These are phyloP conservation scores for Pholiota molesta DNA, from an alignment of 768 basidiomycete genomes.

Conservation along the genomic window DNA sequence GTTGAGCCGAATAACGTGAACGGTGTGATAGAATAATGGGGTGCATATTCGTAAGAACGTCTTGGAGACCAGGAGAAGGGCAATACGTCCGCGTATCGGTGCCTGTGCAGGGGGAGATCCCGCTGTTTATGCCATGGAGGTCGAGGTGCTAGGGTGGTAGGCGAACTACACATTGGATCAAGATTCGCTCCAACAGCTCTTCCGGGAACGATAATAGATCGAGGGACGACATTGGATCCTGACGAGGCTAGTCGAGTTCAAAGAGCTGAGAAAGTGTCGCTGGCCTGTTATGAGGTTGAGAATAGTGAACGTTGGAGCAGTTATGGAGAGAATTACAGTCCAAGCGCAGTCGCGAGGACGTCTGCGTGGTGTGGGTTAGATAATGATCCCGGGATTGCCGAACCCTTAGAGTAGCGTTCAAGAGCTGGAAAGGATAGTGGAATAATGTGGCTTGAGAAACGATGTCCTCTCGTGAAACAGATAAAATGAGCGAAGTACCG, in stretches of 20 bases:
- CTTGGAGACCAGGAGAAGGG: slow-evolving; percentile 54
- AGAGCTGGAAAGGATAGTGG: too few species aligned
- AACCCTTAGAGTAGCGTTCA: neutral
- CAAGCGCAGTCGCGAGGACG: neutral
- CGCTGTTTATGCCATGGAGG: slow-evolving; percentile 22
- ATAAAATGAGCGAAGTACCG: neutral
- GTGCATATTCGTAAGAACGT: slow-evolving; percentile 58
- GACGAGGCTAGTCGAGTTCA: slow-evolving; percentile 2
- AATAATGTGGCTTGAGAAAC: too few species aligned
- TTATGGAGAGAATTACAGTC: too few species aligned
- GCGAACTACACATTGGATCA: slow-evolving; percentile 28
- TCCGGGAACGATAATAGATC: slow-evolving; percentile 32
- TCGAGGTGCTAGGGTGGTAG: slow-evolving; percentile 13
- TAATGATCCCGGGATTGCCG: neutral
- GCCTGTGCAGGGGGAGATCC: neutral
- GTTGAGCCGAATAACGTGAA: slow-evolving; percentile 45
- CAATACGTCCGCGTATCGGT: slow-evolving; percentile 46
- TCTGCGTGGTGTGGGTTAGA: neutral
- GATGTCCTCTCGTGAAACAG: too few species aligned
- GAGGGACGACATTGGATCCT: slow-evolving; percentile 7
- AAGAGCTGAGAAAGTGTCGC: neutral
- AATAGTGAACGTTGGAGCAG: too few species aligned
- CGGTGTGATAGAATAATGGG: slow-evolving; percentile 58
- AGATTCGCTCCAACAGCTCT: slow-evolving; percentile 37
- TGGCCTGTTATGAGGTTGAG: neutral